A percentile compares a stretch with the other conserved stretches of the same genome.
phyloP scores from a whole-genome alignment of 306 rosid species.

The Vicia villosa region DNA sequence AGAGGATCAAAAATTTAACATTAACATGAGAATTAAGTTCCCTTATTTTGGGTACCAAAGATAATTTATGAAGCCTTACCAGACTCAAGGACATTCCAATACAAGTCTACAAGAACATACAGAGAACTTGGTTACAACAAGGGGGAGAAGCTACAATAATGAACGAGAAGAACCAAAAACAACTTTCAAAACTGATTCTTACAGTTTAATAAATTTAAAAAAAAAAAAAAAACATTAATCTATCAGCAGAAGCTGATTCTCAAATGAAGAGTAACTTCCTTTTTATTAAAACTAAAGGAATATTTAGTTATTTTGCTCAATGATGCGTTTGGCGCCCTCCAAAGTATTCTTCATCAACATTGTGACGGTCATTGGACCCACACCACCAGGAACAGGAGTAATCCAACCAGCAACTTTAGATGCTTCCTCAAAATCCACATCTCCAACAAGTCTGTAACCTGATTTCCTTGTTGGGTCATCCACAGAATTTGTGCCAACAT shows the following conservation, averaged over 20 bases:
- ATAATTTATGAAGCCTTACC: background rate
- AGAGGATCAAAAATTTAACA: background rate
- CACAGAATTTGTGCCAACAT: constrained; percentile 86
- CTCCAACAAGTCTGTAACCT: constrained; percentile 88
- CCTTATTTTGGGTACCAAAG: background rate
- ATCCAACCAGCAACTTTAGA: constrained; percentile 84
- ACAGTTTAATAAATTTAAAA: no score
- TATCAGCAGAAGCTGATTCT: constrained; percentile 31
- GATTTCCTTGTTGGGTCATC: constrained; percentile 80
- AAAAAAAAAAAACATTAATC: constrained; percentile 32
- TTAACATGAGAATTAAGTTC: background rate
- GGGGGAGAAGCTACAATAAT: background rate
- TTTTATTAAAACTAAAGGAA: constrained; percentile 22
- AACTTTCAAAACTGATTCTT: constrained; percentile 8
- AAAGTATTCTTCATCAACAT: constrained; percentile 84
- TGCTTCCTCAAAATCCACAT: constrained; percentile 85
- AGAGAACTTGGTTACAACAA: background rate
- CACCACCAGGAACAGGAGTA: constrained; percentile 97
- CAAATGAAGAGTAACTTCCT: constrained; percentile 2
- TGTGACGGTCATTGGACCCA: constrained; percentile 91
- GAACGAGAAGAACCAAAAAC: constrained; percentile 1
- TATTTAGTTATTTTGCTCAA: constrained; percentile 47
- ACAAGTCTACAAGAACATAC: background rate
- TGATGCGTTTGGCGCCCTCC: constrained; percentile 75
- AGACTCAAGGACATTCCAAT: background rate